Base-by-base conservation (phyloP, 192 early-diverging fungal species). In the Entomortierella chlamydospora region DNA sequence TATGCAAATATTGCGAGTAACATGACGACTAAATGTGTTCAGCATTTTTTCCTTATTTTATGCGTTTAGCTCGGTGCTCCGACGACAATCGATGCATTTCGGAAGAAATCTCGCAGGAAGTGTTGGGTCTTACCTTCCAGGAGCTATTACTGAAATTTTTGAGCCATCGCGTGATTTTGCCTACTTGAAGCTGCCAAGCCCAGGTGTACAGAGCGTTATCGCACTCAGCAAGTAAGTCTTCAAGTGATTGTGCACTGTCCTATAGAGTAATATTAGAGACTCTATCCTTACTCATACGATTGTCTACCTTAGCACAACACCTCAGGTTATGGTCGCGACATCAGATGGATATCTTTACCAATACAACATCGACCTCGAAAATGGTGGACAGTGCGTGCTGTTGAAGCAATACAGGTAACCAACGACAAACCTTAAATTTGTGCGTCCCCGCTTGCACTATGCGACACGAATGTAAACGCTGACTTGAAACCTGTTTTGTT, bases 101-200 rank as follows among this genome's bases (percentile, higher is more conserved):
- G 88, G 82, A 70, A 89, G 87, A 63, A 91, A 89, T 67, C 56
- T 94, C 51, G 91, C 95, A 18, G 93, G 91, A 26, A 92, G 90
- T 59, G 91, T 96, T 13, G 91, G 92, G 28, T 94, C 93, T 61
- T 91, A 95, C 68, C 87, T 98, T 49, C 98, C 98, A 8, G 92
- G 95, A 66, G 84, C 86, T 42, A 68, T 95, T 1, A 95, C 96
- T 5, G 96, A 98, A 62, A 95, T 98, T 57, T 98, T 93, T 92
- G 97, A 98, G 82, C 97, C 97, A 6, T 85, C 93, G 53, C 86
- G 98, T 11, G 95, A 99, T 80, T 99, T 98, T 85, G 96, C 95
- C 10, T 94, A 92, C 62, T 88, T 96, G 28, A 97, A 96, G 81
- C 81, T 98, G 26, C 97, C 97, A 20, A 84, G 86, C 41, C 81